Base-by-base conservation (phyloP, 257 asterid species). In the Solanum medicagineum region DNA sequence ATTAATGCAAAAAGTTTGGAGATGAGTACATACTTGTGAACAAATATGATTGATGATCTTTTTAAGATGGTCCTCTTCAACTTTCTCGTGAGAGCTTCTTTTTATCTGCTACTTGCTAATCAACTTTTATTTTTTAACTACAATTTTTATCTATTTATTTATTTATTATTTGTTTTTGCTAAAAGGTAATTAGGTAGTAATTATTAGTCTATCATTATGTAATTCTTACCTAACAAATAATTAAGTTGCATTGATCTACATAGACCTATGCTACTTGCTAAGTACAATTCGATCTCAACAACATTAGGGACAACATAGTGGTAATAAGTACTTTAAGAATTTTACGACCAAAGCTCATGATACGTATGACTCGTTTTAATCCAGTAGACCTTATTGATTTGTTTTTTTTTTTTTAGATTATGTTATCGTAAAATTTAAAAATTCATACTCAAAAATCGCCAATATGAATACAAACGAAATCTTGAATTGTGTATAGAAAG, bases 1-100 rank as follows among this genome's bases (percentile, higher is more conserved):
- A 45, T 73, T 4, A 49, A 20, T 86, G 85, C 90, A 86, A 86
- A 86, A 84, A 69, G 65, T 86, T 84, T 81, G 87, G 88, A 81
- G 90, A 82, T 14, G 60, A 65, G 90, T 19, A 26, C 44, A 70
- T 81, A 65, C 45, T 79, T 17, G 55, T n/a, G 85, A 66, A 84
- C 49, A 74, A 86, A 84, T 4, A 79, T 80, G 84, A 71, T 44
- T 53, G 83, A 53, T 79, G 65, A 17, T 29, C 63, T 26, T 53
- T 66, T 77, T 71, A 22, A 19, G 83, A 83, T 86, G 85, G 77
- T 86, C 79, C 84, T 77, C 84, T 80, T 83, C 85, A 83, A 68
- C 85, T 88, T 80, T 66, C 85, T 84, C 55, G 62, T 84, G 83
- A 84, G 53, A 75, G 81, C 42, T 51, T 84, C 87, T 29, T 62